Evolutionary conservation across 169 alveolate genomes (phyloP), one percentile per base, ranked within the genome.

Genomic region (Plasmodium knowlesi): DNA sequence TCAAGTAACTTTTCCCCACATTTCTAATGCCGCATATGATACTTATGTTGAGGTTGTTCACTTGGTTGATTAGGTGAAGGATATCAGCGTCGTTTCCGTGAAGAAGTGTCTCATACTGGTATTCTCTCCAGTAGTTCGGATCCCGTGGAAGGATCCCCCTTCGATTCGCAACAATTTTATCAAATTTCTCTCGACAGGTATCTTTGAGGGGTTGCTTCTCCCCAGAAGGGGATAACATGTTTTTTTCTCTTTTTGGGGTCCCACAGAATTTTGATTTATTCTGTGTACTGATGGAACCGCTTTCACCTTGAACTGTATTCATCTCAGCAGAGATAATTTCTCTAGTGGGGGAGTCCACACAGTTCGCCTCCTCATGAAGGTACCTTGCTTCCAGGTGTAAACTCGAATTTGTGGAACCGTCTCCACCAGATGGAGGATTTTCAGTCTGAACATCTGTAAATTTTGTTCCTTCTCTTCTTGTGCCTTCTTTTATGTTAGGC

Each of bases 1-100:
- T 61, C 0, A 84, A 57, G 72, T 39, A 84, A 3, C 61, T 72
- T 84, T 84, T 84, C 4, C 92, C 92, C 28, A 84, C 92, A 84
- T 84, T 84, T 39, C 92, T 22, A 37, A 84, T 84, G 16, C 92
- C 92, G 76, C 92, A 84, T 71, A 84, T 84, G 14, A 84, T 22
- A 22, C 34, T n/a, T 41, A 84, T 25, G 54, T 84, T 84, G 12
- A 84, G 73, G 25, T 14, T 22, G 30, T 84, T 84, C 32, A 84
- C 32, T 84, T 84, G 57, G 50, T 84, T 84, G n/a, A 72, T 9
- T 43, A 84, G 76, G 57, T 84, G 76, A 84, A n/a, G 37, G 2
- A 84, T 6, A 6, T 84, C 76, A 12, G 46, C 50, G 39, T 84
- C 78, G 76, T 84, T 37, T 72, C 41, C 74, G 32, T 67, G 30